Evolutionary conservation across 1,284 basidiomycete species (phyloP).

Genomic region (Testicularia cyperi): DNA sequence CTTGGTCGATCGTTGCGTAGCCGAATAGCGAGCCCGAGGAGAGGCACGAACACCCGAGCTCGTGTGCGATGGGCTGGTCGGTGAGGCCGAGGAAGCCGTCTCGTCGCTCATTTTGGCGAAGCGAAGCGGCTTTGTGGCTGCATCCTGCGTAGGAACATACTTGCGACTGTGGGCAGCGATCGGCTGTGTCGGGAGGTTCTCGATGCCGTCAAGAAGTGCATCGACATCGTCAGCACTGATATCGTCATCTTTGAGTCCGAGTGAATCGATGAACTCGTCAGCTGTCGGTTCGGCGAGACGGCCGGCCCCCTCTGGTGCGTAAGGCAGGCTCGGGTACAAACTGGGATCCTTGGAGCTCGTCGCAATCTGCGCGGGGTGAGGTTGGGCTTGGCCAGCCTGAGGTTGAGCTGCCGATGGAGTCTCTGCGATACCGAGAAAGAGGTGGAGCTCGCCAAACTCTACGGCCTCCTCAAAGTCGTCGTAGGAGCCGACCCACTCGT

Average conservation of each 20-base stretch:
- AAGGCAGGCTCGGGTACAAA: constrained; percentile 28
- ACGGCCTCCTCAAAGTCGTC: constrained; percentile 59
- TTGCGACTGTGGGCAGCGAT: constrained; percentile 7
- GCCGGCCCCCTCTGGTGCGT: constrained; percentile 43
- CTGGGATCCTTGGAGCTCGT: constrained; percentile 38
- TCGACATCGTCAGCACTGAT: constrained; percentile 48
- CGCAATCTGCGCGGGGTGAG: constrained; percentile 32
- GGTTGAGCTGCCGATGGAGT: constrained; percentile 6
- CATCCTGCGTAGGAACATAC: constrained; percentile 42
- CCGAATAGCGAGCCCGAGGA: constrained; percentile 32
- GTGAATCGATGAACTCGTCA: constrained; percentile 46
- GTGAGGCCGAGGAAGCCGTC: constrained; percentile 13
- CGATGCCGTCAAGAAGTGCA: constrained; percentile 25
- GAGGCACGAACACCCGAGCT: constrained; percentile 13
- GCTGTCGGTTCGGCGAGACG: constrained; percentile 37
- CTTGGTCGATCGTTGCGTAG: constrained; percentile 27
- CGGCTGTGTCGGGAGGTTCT: constrained; percentile 7
- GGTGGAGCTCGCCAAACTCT: constrained; percentile 56
- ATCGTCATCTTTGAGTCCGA: constrained; percentile 45
- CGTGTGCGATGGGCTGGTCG: constrained; percentile 8
- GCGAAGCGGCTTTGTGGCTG: constrained; percentile 45
- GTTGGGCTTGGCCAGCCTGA: constrained; percentile 4
- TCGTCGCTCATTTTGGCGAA: constrained; percentile 50
- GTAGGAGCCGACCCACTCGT: constrained; percentile 58
- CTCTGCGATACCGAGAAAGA: constrained; percentile 51